Base-by-base conservation (phyloP, 2,329 filamentous ascomycete species). In the Claviceps capensis region DNA sequence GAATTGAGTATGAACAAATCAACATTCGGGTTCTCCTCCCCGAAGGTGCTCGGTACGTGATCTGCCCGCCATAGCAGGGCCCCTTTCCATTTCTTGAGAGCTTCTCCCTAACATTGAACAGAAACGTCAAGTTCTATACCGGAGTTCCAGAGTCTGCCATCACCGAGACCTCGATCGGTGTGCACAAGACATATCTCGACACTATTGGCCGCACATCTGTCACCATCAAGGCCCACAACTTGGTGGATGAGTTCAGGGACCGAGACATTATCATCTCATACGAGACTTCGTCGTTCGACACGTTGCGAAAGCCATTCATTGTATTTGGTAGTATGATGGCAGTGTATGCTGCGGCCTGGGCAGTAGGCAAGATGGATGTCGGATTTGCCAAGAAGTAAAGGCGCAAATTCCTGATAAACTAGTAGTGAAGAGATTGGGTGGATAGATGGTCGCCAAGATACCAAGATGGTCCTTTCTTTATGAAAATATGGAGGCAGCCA, bases 161-260 rank as follows among this genome's bases (percentile, higher is more conserved):
- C 52, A 73, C 81, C 48, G 74, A 77, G 48, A 77, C 80, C 26
- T 66, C 67, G 1, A 65, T 81, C 17, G 79, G 77, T 57, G 69
- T 84, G n/a, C 81, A 93, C 71, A 84, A 83, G 68, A 96, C 90
- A 0, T 98, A 89, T 70, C 85, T 98, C 71, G 93, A 98, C 68
- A 97, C 93, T 0, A 62, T 91, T 36, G 93, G 93, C 55, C 86
- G 93, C 57, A 94, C 91, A 0, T 79, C 83, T 0, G 75, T 98
- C 55, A 83, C 78, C 49, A 76, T 98, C 62, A 86, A 84, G 55
- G 87, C 88, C 7, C 77, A 82, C 60, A 97, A 96, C 66, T 73
- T 97, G 50, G 87, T 94, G 1, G 93, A 98, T 60, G 93, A 97
- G 59, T 81, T 90, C 62, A 79, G 90, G 51, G 88, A 90, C 62